A percentile compares a stretch with the other conserved stretches of the same genome.
These are phyloP conservation scores for Thecaphora thlaspeos DNA, from an alignment of 1,284 basidiomycete genomes.

Conservation along the genomic window DNA sequence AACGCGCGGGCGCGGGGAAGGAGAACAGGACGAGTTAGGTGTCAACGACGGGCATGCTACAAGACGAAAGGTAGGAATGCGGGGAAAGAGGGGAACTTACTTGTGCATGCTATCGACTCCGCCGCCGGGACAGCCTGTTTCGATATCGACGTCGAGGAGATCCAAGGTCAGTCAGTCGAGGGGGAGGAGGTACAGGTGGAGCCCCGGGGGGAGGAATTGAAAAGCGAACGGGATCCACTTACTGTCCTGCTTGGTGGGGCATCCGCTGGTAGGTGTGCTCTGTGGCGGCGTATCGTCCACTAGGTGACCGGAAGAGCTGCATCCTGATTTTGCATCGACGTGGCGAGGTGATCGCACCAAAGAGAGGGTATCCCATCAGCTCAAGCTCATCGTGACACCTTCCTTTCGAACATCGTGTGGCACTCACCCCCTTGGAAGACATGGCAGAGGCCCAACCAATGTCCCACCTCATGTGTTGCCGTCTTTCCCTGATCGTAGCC, in stretches of 20 bases:
- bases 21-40: not conserved
- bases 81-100: conserved; percentile 4
- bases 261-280: conserved; percentile 25
- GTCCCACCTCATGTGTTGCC: conserved; percentile 63
- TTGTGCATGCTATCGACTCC: conserved; percentile 38
- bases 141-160: too few relatives aligned
- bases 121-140: conserved; percentile 18
- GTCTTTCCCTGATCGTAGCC: conserved; percentile 64
- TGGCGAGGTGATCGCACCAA: too few relatives aligned
- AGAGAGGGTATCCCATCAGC: too few relatives aligned
- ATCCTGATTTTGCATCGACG: conserved; percentile 51
- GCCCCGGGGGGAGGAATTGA: too few relatives aligned
- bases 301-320: conserved; percentile 62
- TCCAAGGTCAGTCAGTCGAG: too few relatives aligned
- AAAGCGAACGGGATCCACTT: too few relatives aligned
- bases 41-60: not conserved
- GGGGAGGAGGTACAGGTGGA: too few relatives aligned
- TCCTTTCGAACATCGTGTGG: too few relatives aligned
- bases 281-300: conserved; percentile 63
- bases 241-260: conserved; percentile 25
- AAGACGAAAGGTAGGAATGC: too few relatives aligned
- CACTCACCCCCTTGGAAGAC: conserved; percentile 63
- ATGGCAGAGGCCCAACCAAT: conserved; percentile 64
- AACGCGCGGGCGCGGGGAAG: not conserved
- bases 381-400: too few relatives aligned